phyloP scores from a whole-genome alignment of 768 basidiomycete species.

The Hemileccinum impolitum region DNA sequence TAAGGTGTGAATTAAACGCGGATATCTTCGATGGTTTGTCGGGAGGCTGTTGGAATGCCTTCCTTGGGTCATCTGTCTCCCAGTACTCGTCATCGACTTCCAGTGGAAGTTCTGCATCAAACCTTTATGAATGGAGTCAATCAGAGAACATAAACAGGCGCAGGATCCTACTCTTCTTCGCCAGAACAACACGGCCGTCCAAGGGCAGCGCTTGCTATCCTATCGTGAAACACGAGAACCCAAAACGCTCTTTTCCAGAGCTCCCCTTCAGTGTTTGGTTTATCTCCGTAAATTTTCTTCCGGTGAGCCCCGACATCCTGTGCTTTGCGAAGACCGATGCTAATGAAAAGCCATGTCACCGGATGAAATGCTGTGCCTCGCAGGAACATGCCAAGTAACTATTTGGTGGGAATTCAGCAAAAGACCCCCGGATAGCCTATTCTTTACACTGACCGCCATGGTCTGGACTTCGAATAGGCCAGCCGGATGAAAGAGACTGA shows the following conservation, averaged over 20 bases:
- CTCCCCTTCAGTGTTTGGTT: conserved; percentile 55
- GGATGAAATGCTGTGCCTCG: conserved; percentile 47
- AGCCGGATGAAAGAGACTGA: conserved; percentile 53
- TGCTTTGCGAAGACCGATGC: conserved; percentile 56
- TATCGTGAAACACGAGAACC: conserved; percentile 61
- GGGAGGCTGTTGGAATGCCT: conserved; percentile 65
- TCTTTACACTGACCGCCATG: conserved; percentile 39
- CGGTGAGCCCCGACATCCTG: conserved; percentile 79
- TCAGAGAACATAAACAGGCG: neutral
- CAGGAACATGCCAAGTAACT: conserved; percentile 57
- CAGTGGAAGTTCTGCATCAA: conserved; percentile 76
- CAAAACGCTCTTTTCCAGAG: conserved; percentile 80
- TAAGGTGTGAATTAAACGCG: conserved; percentile 62
- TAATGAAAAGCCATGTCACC: conserved; percentile 52
- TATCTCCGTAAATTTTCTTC: conserved; percentile 49
- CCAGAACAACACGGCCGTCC: conserved; percentile 55
- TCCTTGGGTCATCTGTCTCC: conserved; percentile 48
- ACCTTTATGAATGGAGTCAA: conserved; percentile 45
- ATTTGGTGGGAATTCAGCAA: conserved; percentile 9
- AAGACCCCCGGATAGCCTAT: neutral
- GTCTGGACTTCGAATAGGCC: conserved; percentile 64
- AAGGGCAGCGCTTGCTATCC: conserved; percentile 47
- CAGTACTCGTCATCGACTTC: conserved; percentile 85
- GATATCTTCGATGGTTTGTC: conserved; percentile 54
- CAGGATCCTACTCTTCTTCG: conserved; percentile 62